Evolutionary conservation across 2,329 filamentous ascomycete species (phyloP), one percentile per base, ranked within the genome.

Genomic region (Penicillium verrucosum): DNA sequence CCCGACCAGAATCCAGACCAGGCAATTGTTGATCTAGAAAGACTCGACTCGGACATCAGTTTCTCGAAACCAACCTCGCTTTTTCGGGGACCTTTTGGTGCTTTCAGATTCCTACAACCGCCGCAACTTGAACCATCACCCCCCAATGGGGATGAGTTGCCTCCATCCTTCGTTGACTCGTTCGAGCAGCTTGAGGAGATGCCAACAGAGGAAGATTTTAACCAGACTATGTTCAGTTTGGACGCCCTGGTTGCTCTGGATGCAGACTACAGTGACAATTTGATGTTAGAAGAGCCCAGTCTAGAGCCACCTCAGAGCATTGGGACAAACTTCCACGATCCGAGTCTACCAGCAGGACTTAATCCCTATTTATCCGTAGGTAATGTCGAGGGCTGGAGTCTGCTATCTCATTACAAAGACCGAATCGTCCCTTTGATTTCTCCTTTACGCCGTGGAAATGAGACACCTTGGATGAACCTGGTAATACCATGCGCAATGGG

Each of bases 361-460:
- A 51, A 14, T 5, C 18, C 40, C 1, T 52, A 25, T 27, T 4
- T 42, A 7, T 14, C 4, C 18, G 51, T 32, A 14, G 42, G 41
- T 4, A 44, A 59, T 8, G 34, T 51, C 6, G 58, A 61, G 36
- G 43, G 54, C 11, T 64, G 60, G 60, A n/a, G 50, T 5, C 44
- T 64, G n/a, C 43, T 64, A 4, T 62, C 61, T 9, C 47, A 62
- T 34, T 64, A 64, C 27, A 57, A 57, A 41, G 58, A 64, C 2
- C 42, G 37, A n/a, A 62, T 62, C 1, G 40, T 64, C 3, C 60
- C 51, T 7, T 38, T 64, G 14, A 51, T 60, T 9, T 32, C 30
- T 32, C 56, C 61, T n/a, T 36, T 60, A 5, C 56, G 54, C 4
- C 43, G 49, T 46, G 58, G 53, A 21, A 48, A 57, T 3, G 58